Percentiles rank a stretch among this genome's conserved stretches.
These are phyloP conservation scores for Platanus orientalis DNA, from an alignment of 164 flowering plant genomes.

Conservation along the genomic window DNA sequence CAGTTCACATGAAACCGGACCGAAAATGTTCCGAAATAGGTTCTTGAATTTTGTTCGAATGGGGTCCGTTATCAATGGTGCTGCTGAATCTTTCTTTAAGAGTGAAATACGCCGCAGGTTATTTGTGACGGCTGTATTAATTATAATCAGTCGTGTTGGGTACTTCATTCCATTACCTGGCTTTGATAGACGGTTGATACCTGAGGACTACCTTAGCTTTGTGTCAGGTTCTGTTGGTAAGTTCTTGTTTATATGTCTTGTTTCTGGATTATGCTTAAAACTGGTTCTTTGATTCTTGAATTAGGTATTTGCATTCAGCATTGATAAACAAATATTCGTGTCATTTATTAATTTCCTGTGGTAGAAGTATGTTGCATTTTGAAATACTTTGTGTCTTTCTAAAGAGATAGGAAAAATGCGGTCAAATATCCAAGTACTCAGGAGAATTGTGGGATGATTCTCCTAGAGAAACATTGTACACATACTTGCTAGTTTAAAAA, in stretches of 20 bases:
- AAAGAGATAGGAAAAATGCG: neutral
- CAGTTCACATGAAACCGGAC: slow-evolving; percentile 17
- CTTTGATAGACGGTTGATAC: slow-evolving; percentile 87
- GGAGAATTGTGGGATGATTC: neutral
- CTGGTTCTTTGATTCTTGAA: neutral
- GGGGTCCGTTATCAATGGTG: slow-evolving; percentile 70
- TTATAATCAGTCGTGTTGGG: slow-evolving; percentile 84
- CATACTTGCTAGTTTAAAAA: no score
- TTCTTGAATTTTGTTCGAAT: slow-evolving; percentile 63
- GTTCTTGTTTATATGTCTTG: slow-evolving; percentile 12
- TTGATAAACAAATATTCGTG: no score
- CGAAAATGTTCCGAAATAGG: slow-evolving; percentile 58
- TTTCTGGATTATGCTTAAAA: neutral
- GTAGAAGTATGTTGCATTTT: no score
- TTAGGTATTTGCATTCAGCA: neutral
- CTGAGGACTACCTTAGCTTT: slow-evolving; percentile 79
- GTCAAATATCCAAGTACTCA: slow-evolving; percentile 3
- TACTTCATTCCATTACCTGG: slow-evolving; percentile 96
- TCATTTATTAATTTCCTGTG: no score
- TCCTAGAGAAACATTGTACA: neutral
- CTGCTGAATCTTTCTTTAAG: slow-evolving; percentile 88
- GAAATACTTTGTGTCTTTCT: neutral
- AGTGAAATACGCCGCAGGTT: slow-evolving; percentile 95
- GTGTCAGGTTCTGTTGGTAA: slow-evolving; percentile 82
- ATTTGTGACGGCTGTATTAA: slow-evolving; percentile 74